A percentile compares a stretch with the other conserved stretches of the same genome.
Conservation (phyloP, 345 rosid species). For the Dipteronia dyeriana region DNA sequence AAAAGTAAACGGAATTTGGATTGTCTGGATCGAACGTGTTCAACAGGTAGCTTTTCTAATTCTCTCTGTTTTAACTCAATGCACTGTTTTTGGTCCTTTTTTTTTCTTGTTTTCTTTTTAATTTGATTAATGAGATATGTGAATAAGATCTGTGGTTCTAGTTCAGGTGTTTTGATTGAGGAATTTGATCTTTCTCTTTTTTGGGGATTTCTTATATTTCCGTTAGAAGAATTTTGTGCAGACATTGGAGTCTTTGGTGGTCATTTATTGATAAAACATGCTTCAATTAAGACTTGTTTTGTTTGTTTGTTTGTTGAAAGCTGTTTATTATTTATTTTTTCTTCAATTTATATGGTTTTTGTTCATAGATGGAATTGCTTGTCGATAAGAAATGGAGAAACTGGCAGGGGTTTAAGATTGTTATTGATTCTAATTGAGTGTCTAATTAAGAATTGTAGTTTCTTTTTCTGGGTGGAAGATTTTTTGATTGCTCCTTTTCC, state of each 20-base stretch:
- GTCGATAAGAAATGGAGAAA: no score
- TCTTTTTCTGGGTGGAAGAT: background rate
- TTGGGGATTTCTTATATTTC: background rate
- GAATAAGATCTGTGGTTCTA: constrained; percentile 13
- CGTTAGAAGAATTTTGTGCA: background rate
- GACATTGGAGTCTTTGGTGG: background rate
- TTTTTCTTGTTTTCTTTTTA: background rate
- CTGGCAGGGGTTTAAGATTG: background rate
- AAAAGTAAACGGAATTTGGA: background rate
- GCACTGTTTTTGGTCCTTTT: background rate
- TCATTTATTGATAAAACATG: constrained; percentile 4
- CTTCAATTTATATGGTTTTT: background rate
- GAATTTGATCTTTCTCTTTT: background rate
- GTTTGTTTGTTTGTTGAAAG: background rate
- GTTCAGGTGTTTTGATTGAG: background rate
- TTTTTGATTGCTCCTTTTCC: constrained; percentile 1
- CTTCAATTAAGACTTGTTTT: constrained; percentile 6
- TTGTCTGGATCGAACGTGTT: constrained; percentile 7
- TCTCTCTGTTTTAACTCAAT: constrained; percentile 1
- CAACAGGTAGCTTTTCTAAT: constrained; percentile 9
- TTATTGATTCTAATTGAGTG: background rate
- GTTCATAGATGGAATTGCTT: background rate
- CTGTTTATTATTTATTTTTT: constrained; percentile 1
- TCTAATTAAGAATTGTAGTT: background rate
- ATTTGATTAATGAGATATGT: background rate